phyloP scores from a whole-genome alignment of 345 rosid genomes.

The Excoecaria cochinchinensis region DNA sequence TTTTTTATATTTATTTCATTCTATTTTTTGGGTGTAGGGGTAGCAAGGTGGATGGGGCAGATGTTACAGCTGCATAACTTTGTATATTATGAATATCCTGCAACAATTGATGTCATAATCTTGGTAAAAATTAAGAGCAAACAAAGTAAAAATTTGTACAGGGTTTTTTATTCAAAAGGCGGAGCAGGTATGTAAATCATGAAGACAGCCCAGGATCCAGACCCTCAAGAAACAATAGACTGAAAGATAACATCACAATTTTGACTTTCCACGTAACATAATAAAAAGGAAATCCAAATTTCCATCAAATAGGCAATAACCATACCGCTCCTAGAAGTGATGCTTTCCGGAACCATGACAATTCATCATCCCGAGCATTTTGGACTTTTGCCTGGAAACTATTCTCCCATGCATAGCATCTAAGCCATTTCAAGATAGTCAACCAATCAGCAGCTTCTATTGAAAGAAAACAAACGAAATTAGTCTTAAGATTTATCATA shows the following conservation, averaged over 20 bases:
- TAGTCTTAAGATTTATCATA: conserved; percentile 38
- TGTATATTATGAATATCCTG: neutral
- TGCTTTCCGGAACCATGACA: conserved; percentile 96
- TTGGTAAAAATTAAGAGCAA: neutral
- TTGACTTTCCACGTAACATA: neutral
- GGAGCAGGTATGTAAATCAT: neutral
- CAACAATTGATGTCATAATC: neutral
- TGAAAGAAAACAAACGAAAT: conserved; percentile 1
- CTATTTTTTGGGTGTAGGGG: too few relatives aligned
- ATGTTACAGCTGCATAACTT: too few relatives aligned
- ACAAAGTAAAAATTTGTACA: neutral
- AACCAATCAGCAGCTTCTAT: conserved; percentile 4
- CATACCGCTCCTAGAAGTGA: conserved; percentile 88
- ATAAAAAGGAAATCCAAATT: neutral
- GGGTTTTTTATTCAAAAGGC: neutral
- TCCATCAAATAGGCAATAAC: conserved; percentile 14
- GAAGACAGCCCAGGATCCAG: neutral
- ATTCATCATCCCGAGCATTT: conserved; percentile 72
- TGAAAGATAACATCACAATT: neutral
- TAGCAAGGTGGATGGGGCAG: too few relatives aligned
- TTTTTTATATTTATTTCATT: too few relatives aligned
- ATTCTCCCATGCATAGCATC: conserved; percentile 99
- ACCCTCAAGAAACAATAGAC: neutral
- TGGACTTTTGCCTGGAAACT: conserved; percentile 93
- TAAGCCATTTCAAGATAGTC: conserved; percentile 29